These are phyloP conservation scores for Boletellus deceptivus DNA, from an alignment of 1,284 basidiomycete genomes.

Conservation along the genomic window DNA sequence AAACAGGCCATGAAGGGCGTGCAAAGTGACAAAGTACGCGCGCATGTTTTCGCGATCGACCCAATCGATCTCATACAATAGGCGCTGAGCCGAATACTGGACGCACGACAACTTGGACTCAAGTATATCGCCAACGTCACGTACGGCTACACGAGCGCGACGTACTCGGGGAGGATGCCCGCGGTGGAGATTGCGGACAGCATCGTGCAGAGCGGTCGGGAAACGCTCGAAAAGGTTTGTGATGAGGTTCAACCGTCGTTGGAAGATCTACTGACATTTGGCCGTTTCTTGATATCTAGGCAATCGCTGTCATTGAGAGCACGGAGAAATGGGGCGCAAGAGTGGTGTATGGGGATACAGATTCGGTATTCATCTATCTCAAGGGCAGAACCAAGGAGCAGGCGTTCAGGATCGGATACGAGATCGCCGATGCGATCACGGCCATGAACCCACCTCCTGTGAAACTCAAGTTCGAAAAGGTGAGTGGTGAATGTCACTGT, in stretches of 20 bases:
- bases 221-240: conserved; percentile 88
- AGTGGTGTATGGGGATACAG: conserved; percentile 98
- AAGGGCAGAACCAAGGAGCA: conserved; percentile 89
- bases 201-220: conserved; percentile 94
- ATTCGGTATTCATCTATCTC: conserved; percentile 89
- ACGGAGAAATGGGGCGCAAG: conserved; percentile 85
- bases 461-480: conserved; percentile 98
- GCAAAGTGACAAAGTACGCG: conserved; percentile 64
- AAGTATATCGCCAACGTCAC: conserved; percentile 90
- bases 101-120: conserved; percentile 86
- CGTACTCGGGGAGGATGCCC: conserved; percentile 96
- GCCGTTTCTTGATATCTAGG: conserved; percentile 43
- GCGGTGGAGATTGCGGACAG: conserved; percentile 97
- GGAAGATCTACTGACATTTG: neutral
- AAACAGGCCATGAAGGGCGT: conserved; percentile 90
- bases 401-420: conserved; percentile 89
- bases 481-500: conserved; percentile 23
- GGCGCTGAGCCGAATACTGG: conserved; percentile 72
- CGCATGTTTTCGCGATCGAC: neutral
- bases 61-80: conserved; percentile 29
- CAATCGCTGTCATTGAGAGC: conserved; percentile 79
- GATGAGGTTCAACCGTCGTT: neutral
- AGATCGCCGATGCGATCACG: conserved; percentile 89
- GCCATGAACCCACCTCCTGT: conserved; percentile 86
- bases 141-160: conserved; percentile 93